Evolutionary conservation across 2,329 filamentous ascomycete species (phyloP), one percentile per base, ranked within the genome.

Genomic region (Cladosporium colombiae): DNA sequence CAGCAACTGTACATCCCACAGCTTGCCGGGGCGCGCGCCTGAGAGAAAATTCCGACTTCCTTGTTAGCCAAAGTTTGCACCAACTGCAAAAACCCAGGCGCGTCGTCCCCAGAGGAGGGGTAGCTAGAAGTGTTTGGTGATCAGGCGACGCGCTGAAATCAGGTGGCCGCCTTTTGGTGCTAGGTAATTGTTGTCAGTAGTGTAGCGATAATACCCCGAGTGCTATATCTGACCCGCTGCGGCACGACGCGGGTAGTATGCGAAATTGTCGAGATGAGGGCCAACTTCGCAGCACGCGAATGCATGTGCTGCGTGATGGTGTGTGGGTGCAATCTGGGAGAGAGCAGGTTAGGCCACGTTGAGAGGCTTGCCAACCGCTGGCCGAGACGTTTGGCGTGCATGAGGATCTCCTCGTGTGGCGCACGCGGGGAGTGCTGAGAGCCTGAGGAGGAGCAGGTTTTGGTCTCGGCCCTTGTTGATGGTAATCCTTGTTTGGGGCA

Each of bases 291-390:
- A 55, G 40, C n/a, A 18, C 18, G 18, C 31, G 52, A 35, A 50
- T 25, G 58, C 58, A 31, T 27, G 37, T 31, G 58, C 52, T 27
- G 18, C 21, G 23, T 62, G 31, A 40, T 53, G 23, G 27, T 5
- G 27, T 5, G 21, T 23, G 31, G 49, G 46, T 62, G 31, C 31
- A 55, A 53, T 53, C 37, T 59, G 33, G 33, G 57, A 29, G 57
- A 27, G 57, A 21, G 35, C 21, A 16, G 37, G 57, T 8, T 21
- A 55, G 52, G 49, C 44, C 60, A 62, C 49, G 60, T 62, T 62
- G 33, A 27, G 60, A 62, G 60, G 60, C 60, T 62, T 62, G 60
- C 60, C 60, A 62, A 55, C 44, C 60, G 31, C 60, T 52, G 44
- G 46, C 46, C 57, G 57, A 49, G 57, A 60, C 57, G 40, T 60